Evolutionary conservation across 805 yeast species (phyloP).

Genomic region (Lachancea mirantina): DNA sequence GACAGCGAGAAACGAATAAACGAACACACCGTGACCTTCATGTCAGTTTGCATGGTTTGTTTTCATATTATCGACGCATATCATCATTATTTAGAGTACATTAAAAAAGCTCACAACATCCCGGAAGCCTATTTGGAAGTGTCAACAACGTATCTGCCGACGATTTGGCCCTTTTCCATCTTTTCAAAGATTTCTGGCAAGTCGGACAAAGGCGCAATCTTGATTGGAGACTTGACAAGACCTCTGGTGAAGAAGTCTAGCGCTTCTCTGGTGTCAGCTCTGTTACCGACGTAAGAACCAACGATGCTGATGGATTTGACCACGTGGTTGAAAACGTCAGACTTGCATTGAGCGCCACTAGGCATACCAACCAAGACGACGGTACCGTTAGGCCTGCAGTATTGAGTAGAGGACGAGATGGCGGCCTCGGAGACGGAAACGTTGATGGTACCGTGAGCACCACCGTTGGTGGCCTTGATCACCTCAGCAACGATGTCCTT

Average conservation of each 20-base stretch:
- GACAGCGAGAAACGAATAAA: too few relatives aligned
- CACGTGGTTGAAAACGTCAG: conserved; percentile 43
- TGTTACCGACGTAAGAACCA: conserved; percentile 47
- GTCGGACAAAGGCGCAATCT: conserved; percentile 67
- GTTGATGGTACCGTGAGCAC: conserved; percentile 70
- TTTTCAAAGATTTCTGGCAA: conserved; percentile 60
- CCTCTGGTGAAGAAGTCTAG: conserved; percentile 69
- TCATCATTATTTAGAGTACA: too few relatives aligned
- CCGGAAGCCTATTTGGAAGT: conserved; percentile 42
- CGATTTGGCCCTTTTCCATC: conserved; percentile 79
- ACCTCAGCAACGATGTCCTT: conserved; percentile 51
- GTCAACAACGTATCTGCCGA: conserved; percentile 85
- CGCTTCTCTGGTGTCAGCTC: conserved; percentile 55
- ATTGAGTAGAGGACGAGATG: conserved; percentile 51
- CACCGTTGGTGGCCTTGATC: conserved; percentile 55
- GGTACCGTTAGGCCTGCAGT: conserved; percentile 53
- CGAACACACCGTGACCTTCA: too few relatives aligned
- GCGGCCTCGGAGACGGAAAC: conserved; percentile 69
- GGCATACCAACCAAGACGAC: conserved; percentile 58
- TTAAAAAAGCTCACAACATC: too few relatives aligned
- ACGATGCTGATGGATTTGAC: conserved; percentile 41
- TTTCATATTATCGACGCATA: too few relatives aligned
- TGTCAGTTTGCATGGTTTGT: too few relatives aligned
- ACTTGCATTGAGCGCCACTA: conserved; percentile 41
- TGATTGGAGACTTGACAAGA: conserved; percentile 63